These are phyloP conservation scores for Chrysochromulina parva DNA, from an alignment of 78 protist species.

Conservation along the genomic window DNA sequence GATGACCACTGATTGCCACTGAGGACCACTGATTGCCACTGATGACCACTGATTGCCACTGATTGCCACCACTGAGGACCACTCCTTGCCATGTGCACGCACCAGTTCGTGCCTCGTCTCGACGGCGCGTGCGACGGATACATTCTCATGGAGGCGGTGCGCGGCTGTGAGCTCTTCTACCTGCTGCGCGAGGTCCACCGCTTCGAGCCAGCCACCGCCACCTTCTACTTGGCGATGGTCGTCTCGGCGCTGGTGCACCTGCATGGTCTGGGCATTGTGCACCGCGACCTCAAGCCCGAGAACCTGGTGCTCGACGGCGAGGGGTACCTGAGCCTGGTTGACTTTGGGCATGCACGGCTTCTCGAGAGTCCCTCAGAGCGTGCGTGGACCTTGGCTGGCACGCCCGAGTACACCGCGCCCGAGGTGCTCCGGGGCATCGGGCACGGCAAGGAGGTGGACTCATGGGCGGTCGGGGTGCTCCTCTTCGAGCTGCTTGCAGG, in stretches of 20 bases:
- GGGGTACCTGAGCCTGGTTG: conserved; percentile 69
- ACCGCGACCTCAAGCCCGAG: conserved; percentile 43
- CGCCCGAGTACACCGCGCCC: conserved; percentile 58
- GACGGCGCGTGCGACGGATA: background rate
- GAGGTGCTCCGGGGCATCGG: conserved; percentile 20
- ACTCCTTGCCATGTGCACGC: too few species aligned
- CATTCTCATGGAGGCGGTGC: background rate
- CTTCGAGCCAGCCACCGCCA: background rate
- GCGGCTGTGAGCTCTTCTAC: background rate
- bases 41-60: too few species aligned
- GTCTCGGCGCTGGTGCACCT: background rate
- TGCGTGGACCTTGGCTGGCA: conserved; percentile 33
- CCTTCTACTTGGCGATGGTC: background rate
- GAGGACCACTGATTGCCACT: too few species aligned
- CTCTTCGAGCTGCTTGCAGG: conserved; percentile 35
- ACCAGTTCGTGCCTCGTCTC: background rate
- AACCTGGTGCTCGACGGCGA: conserved; percentile 42
- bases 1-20: too few species aligned
- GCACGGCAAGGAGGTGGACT: conserved; percentile 40
- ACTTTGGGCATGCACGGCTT: conserved; percentile 65
- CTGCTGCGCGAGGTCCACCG: conserved; percentile 1
- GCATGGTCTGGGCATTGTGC: background rate
- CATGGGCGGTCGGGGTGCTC: conserved; percentile 59
- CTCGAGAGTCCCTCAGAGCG: background rate
- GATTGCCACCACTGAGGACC: too few species aligned